Evolutionary conservation across 345 rosid species (phyloP), one percentile per base, ranked within the genome.

Genomic region (Murraya koenigii): DNA sequence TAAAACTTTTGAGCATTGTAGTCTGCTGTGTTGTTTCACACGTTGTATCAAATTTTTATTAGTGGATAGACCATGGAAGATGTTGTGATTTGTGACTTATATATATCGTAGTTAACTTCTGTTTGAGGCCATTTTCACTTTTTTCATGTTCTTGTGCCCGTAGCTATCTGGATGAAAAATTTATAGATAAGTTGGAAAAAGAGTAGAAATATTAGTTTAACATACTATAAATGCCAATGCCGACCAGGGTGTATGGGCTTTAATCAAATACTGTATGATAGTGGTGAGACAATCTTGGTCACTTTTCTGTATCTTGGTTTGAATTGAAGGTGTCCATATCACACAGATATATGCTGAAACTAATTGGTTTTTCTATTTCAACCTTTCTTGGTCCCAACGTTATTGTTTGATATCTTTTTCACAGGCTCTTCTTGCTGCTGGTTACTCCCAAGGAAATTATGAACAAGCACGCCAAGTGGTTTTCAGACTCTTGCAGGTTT

Each of bases 341-440:
- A 6, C n/a, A 20, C 20, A 11, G 26, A 56, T 0, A 6, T 26
- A 39, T 59, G 22, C 11, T 63, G 61, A 54, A 67, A 54, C 10
- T 64, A 35, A 77, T 28, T 49, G 22, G 20, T 39, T 8, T 78
- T 69, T 65, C 28, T 36, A 22, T 52, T 73, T 3, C 6, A 44
- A 33, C 5, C 20, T 54, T 20, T 23, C 23, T 39, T 38, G 38
- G 11, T 8, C 8, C 22, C 64, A 20, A 23, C 19, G 7, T 59
- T 22, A 56, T 79, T 30, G 30, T 49, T 30, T 36, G 28, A 36
- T 66, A 2, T 72, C 72, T 62, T 69, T 85, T 10, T 76, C 38
- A 70, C 89, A 95, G 98, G 91, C 97, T 88, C 93, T 96, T 75
- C 90, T 96, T 80, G 98, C 99, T 2, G 80, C 88, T 66, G 84